phyloP scores from a whole-genome alignment of 208 protist species.

The Trypanosoma cruzi region DNA sequence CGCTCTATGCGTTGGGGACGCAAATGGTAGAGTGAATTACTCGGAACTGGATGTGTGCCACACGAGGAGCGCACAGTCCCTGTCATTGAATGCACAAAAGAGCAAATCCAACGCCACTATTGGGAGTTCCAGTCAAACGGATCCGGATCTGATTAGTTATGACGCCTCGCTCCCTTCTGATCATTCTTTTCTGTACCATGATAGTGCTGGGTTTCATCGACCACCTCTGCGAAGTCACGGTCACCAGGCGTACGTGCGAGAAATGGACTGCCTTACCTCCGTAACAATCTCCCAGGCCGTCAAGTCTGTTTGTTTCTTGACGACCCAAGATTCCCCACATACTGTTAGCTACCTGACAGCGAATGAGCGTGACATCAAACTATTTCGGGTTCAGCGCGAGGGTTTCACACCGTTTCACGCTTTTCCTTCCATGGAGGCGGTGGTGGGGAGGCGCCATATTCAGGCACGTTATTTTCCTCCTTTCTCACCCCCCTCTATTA shows the following conservation, averaged over 20 bases:
- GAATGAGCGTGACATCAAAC: conserved; percentile 88
- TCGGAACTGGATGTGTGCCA: conserved; percentile 70
- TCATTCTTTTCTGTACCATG: conserved; percentile 21
- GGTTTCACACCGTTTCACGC: conserved; percentile 74
- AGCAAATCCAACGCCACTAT: conserved; percentile 30
- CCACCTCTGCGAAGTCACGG: conserved; percentile 58
- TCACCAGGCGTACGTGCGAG: conserved; percentile 83
- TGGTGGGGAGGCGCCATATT: conserved; percentile 51
- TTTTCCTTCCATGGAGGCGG: conserved; percentile 68
- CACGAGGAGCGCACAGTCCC: conserved; percentile 18
- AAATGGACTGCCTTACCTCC: conserved; percentile 86
- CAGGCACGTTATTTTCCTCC: conserved; percentile 69
- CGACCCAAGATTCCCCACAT: conserved; percentile 65
- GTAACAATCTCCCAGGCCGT: conserved; percentile 74
- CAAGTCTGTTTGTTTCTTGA: conserved; percentile 73
- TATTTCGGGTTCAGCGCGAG: conserved; percentile 83
- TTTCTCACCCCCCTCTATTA: conserved; percentile 52
- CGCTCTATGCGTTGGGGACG: conserved; percentile 78
- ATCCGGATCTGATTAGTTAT: conserved; percentile 13
- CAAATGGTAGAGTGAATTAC: conserved; percentile 81
- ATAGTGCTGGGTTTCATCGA: conserved; percentile 65
- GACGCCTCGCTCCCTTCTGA: conserved; percentile 39
- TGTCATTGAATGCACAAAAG: conserved; percentile 19
- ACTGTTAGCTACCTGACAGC: conserved; percentile 85
- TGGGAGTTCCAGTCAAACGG: conserved; percentile 27